phyloP scores from a whole-genome alignment of 129 eudicot genomes.

The Solidago caesia region DNA sequence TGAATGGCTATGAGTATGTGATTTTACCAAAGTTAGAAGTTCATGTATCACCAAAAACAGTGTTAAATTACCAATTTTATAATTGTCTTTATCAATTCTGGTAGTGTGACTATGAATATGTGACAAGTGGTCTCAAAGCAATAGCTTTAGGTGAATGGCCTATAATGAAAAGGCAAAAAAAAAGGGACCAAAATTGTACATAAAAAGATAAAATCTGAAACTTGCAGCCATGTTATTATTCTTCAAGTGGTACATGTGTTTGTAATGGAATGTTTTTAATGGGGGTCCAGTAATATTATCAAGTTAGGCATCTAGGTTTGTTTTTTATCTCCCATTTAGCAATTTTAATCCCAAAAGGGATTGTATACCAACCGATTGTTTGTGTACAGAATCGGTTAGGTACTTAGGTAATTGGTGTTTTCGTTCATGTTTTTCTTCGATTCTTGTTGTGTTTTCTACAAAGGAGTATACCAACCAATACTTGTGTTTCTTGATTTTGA shows the following conservation, averaged over 20 bases:
- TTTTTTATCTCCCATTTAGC: conserved; percentile 19
- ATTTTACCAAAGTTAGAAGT: background rate
- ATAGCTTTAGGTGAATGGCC: conserved; percentile 27
- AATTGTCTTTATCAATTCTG: conserved; percentile 4
- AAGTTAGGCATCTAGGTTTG: conserved; percentile 24
- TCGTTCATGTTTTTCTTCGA: conserved; percentile 17
- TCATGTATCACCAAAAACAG: conserved; percentile 10
- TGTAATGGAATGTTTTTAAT: conserved; percentile 17
- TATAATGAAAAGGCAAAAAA: conserved; percentile 11
- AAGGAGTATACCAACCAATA: background rate
- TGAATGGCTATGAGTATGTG: too few species aligned
- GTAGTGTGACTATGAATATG: conserved; percentile 27
- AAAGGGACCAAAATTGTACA: conserved; percentile 5
- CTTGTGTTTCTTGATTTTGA: conserved; percentile 16
- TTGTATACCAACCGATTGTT: conserved; percentile 17
- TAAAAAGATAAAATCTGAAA: conserved; percentile 16
- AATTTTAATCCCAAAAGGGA: conserved; percentile 20
- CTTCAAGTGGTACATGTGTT: conserved; percentile 30
- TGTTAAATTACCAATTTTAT: conserved; percentile 1
- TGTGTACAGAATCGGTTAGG: conserved; percentile 21
- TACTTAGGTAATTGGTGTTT: conserved; percentile 26
- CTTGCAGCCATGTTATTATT: conserved; percentile 17
- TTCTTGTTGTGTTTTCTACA: conserved; percentile 9
- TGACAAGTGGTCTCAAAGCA: conserved; percentile 32
- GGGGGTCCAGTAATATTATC: conserved; percentile 27